Evolutionary conservation across 805 yeast genomes (phyloP), one percentile per base, ranked within the genome.

Genomic region (Saturnispora bothae): DNA sequence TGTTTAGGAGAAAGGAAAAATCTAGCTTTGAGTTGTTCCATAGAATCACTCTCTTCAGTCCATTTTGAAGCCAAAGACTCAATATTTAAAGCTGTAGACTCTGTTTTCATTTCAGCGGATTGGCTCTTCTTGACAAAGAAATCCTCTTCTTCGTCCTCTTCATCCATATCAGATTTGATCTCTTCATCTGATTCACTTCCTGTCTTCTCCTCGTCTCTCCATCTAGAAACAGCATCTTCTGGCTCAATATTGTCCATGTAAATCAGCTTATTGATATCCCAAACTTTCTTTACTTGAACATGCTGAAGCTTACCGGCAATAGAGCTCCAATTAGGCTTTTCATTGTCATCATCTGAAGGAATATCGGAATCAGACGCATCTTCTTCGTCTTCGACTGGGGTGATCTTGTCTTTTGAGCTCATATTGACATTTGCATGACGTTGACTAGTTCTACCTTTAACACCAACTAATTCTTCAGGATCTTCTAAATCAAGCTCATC

Each of bases 191-290:
- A 20, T 57, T 46, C 41, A 5, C 33, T 29, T 4, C 41, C 42
- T 16, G 38, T 28, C 10, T 31, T 33, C 16, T 32, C 36, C 48
- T 73, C 75, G 23, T 70, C 66, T 47, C 59, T 73, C 94, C 94
- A 83, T 58, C 88, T 71, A 29, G 63, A 64, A 33, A 84, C 64
- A 25, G 71, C 92, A 45, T 81, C 92, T 1, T 61, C 65, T 0
- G 96, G 88, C 10, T 76, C 73, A 30, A 85, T 66, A 48, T 83
- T 80, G 41, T 79, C 76, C 73, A 82, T 68, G 57, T 92, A 89
- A 4, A 92, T 63, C 40, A 89, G 62, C 52, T 82, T 83, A 48
- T 79, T 77, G 44, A 89, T 73, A 56, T 89, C 83, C 88, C 94
- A 83, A 42, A 64, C 66, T 59, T 66, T 72, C 49, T 61, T 66